Evolutionary conservation across 768 basidiomycete species (phyloP), one percentile per base, ranked within the genome.

Genomic region (Podaxis sp.): DNA sequence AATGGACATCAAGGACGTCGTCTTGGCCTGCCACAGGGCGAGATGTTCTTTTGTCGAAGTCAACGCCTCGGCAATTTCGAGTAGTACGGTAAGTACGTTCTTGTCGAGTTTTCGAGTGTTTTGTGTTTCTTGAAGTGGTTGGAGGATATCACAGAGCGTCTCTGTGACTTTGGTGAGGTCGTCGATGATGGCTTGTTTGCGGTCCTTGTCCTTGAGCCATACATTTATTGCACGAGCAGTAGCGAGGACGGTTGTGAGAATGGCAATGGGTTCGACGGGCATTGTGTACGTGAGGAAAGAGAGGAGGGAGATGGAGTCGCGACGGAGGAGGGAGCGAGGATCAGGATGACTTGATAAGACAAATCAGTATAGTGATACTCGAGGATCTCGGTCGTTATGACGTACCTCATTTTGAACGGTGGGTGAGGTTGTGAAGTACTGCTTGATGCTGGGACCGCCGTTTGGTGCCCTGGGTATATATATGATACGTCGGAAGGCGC

Each of bases 31-130:
- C 65, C 68, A 71, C 6, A 69, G 56, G 0, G 60, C 25, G 2
- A 70, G 57, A 51, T 69, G 69, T 41, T 70, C 68, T 33, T 65
- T 63, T 1, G 67, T 69, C 3, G 64, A 60, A 11, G 65, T 59
- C n/a, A 73, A 49, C 29, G 63, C 54, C 24, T 65, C 69, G 9
- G 66, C 67, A 2, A 73, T 63, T 46, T 63, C 55, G 15, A 53
- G 22, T 15, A 58, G 37, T n/a, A 55, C 15, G 15, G 52, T 29
- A 4, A 52, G 15, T 1, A 27, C 49, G 49, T 51, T 40, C 24
- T 67, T 66, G 29, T 59, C 56, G 12, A 73, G 64, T 24, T 57
- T 57, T n/a, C 53, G 43, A 6, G 64, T 46, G 4, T 66, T 53
- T 25, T 65, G 66, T 7, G 22, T 6, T 15, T 66, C 64, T 27